Evolutionary conservation across 306 rosid genomes (phyloP), one percentile per base, ranked within the genome.

Genomic region (Vigna nakashimae): DNA sequence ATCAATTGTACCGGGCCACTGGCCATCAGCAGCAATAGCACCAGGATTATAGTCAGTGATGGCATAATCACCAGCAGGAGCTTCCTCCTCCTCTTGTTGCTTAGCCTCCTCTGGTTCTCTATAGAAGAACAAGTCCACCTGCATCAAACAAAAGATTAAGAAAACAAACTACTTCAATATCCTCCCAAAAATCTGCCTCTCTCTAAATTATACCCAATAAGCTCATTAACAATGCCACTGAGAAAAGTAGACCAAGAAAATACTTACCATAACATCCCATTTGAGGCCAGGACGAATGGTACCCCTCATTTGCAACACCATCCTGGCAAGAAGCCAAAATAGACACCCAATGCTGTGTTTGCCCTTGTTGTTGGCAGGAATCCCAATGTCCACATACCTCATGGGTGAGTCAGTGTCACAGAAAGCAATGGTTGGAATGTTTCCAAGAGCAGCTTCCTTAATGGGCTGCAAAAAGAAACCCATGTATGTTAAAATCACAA

Each of bases 291-390:
- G 88, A 46, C 90, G 90, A 28, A 92, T 87, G 17, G 90, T 84
- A 17, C 93, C 93, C 7, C 97, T 88, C 97, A 94, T 94, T 75
- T 92, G 92, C 83, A 94, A 73, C 46, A 94, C 97, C 98, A 94
- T 94, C 80, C 97, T 88, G 11, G 97, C 97, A 43, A 92, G 82
- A 36, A 94, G 82, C 98, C 98, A 92, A 51, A 91, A 91, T 36
- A 94, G 98, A 79, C 98, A 94, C 8, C 98, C 97, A 1, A 94
- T 92, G 82, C 94, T 90, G 51, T 94, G 97, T 32, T 92, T 94
- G 0, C 98, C 98, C 86, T 94, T 94, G 79, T 92, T 94, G 56
- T 92, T 94, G 52, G 98, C 96, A n/a, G 97, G 97, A 72, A 94
- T 94, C 11, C 97, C 97, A 79, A 94, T 94, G 66, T 92, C 98